Percentiles rank a stretch among this genome's conserved stretches.
Conservation (phyloP, 163 green algal species). For the Volvox carteri region DNA sequence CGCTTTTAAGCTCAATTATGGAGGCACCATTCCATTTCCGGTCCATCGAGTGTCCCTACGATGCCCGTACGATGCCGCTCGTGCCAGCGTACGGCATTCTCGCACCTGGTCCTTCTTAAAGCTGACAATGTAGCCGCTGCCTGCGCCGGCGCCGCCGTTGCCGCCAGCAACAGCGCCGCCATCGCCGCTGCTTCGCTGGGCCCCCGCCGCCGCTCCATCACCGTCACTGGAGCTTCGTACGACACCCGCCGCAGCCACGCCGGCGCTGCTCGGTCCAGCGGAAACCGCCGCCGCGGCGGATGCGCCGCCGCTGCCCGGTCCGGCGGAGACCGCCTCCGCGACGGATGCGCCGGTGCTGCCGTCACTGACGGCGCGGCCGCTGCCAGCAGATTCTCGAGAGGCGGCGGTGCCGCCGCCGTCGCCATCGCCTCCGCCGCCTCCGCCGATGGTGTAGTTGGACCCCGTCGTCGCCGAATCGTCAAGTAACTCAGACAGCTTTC, state of each 20-base stretch:
- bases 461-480: constrained; percentile 1
- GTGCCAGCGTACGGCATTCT: not conserved
- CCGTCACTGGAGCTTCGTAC: too few species aligned
- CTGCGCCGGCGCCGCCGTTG: too few species aligned
- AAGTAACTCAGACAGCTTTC: constrained; percentile 43
- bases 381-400: not conserved
- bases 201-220: too few species aligned
- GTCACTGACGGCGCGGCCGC: not conserved
- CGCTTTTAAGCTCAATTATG: too few species aligned
- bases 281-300: not conserved
- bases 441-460: not conserved
- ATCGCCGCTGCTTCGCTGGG: not conserved
- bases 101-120: constrained; percentile 54
- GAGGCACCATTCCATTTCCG: too few species aligned
- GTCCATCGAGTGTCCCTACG: too few species aligned
- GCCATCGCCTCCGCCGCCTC: not conserved
- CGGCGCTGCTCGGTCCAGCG: not conserved
- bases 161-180: not conserved
- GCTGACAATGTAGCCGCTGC: constrained; percentile 32
- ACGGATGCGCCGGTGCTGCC: not conserved
- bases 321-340: not conserved
- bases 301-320: not conserved
- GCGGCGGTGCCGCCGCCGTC: not conserved
- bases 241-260: not conserved
- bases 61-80: too few species aligned